Evolutionary conservation across 2,329 filamentous ascomycete genomes (phyloP), one percentile per base, ranked within the genome.

Genomic region (Penicillium verrucosum): DNA sequence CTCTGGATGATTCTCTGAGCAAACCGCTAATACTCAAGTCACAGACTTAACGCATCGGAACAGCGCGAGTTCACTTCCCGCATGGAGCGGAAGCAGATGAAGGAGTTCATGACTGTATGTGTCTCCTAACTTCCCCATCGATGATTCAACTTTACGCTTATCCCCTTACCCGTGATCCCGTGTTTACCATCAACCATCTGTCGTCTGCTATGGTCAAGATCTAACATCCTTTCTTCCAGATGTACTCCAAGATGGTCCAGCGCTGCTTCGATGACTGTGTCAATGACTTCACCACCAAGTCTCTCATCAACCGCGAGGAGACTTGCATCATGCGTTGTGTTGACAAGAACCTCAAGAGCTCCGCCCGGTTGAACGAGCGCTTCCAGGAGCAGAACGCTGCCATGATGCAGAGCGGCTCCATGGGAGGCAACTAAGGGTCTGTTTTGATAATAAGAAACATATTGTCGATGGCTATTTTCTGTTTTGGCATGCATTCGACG

Each of bases 241-340:
- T 86, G 80, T 88, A 88, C 76, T 86, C 84, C 64, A 80, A 77
- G 65, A 77, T 81, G 58, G 79, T 81, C 53, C 78, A 81, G 67
- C 75, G 76, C 62, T 99, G 94, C 85, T 99, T 99, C 84, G 88
- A 90, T 75, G 89, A 94, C 78, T 99, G 94, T 82, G 86, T 99
- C 78, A 93, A 92, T 78, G 92, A 97, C 82, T 99, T 99, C 85
- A 96, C 92, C 71, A 96, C 92, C 80, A 97, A 97, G 81, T 90
- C 91, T 47, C 85, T 99, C 65, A 88, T 89, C 62, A 84, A 87
- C 65, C 88, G 90, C 74, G 94, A 99, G 80, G 89, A 89, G 71
- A 88, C 89, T 75, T 99, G 94, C 80, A 87, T 97, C 70, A 87
- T 90, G 79, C 89, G 92, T 70, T 99, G 94, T 78, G 92, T 97